Evolutionary conservation across 495 filamentous ascomycete genomes (phyloP), one percentile per base, ranked within the genome.

Genomic region (Podospora fimiseda): DNA sequence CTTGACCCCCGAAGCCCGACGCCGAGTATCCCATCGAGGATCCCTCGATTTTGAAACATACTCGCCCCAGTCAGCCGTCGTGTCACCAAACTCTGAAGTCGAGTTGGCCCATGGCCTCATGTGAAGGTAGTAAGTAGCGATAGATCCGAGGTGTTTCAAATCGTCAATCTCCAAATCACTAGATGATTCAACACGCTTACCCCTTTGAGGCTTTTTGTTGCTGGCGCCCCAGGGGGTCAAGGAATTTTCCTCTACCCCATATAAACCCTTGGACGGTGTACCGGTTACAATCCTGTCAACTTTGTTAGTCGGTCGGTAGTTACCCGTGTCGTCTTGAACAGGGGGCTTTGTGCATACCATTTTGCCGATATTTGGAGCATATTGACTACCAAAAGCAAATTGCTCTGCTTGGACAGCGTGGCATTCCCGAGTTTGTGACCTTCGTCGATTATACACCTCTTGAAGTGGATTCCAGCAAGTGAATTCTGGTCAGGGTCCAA

Each of bases 371-470:
- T 77, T 24, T 80, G 76, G 5, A 97, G 73, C 43, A 78, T 74
- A 18, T 86, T 79, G 0, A 92, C 71, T 8, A 89, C 76, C 23
- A 78, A 73, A 36, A 85, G 78, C 36, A 90, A 74, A 42, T 87
- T 84, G 14, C 80, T 85, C 51, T 76, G 81, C 33, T 71, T 71
- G 13, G 77, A 79, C 15, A 71, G 66, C 4, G 77, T 73, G 0
- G 71, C 68, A 24, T 75, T 79, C 0, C 86, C 85, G 38, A 95
- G 82, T 39, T 79, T 85, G 62, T 96, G 90, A 1, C 92, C 92
- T 76, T 97, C 92, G 50, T 97, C 92, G 27, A 94, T 83, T 33
- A 97, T 90, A 40, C 92, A 79, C 11, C 92, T 80, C 53, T 95
- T 80, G 75, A 89, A 95, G 57, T 87, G 89, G 9, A 96, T 68